Evolutionary conservation across 2,329 filamentous ascomycete genomes (phyloP).

Genomic region (Orbilia blumenaviensis): DNA sequence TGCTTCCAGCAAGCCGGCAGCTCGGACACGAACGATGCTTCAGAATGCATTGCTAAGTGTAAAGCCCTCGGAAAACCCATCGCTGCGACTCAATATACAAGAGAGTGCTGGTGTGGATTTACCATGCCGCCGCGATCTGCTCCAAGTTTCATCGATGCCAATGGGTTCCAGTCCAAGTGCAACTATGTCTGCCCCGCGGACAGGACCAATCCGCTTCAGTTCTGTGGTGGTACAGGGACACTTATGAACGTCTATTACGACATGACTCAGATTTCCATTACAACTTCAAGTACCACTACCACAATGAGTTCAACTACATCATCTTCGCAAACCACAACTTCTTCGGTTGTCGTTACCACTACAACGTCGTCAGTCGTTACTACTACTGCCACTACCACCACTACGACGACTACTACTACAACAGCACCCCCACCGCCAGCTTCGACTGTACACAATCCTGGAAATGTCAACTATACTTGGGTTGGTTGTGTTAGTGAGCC

Average conservation of each 20-base stretch:
- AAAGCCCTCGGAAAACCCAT: slow-evolving; percentile 59
- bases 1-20: slow-evolving; percentile 59
- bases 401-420: background rate
- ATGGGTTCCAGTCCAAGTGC: slow-evolving; percentile 56
- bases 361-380: slow-evolving; percentile 27
- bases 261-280: slow-evolving; percentile 18
- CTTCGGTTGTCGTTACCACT: background rate
- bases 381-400: slow-evolving; percentile 25
- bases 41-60: slow-evolving; percentile 60
- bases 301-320: slow-evolving; percentile 30
- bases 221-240: slow-evolving; percentile 35
- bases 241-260: slow-evolving; percentile 50
- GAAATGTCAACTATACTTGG: slow-evolving; percentile 59
- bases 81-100: slow-evolving; percentile 60
- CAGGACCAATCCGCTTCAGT: slow-evolving; percentile 39
- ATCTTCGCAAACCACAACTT: slow-evolving; percentile 2
- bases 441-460: slow-evolving; percentile 55
- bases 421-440: slow-evolving; percentile 51
- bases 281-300: background rate
- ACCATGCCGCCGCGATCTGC: slow-evolving; percentile 19
- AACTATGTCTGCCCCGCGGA: slow-evolving; percentile 61
- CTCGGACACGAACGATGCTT: slow-evolving; percentile 59
- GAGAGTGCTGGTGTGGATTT: slow-evolving; percentile 59
- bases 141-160: slow-evolving; percentile 30
- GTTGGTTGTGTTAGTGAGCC: slow-evolving; percentile 51